phyloP scores from a whole-genome alignment of 331 rosid genomes.

The Rosa hybrid region DNA sequence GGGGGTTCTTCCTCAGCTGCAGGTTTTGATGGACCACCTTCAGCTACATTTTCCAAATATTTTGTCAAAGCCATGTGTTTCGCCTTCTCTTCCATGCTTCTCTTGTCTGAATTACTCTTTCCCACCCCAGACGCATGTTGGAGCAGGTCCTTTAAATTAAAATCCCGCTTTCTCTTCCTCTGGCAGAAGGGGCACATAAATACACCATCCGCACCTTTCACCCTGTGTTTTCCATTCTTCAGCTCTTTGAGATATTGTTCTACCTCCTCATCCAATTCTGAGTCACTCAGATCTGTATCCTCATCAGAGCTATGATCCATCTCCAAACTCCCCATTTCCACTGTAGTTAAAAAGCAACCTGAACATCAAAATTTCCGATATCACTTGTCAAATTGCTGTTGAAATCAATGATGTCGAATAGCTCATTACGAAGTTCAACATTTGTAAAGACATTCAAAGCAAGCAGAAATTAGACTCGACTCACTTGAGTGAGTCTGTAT shows the following conservation, averaged over 20 bases:
- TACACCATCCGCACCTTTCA: slow-evolving; percentile 55
- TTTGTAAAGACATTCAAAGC: neutral
- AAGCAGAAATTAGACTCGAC: neutral
- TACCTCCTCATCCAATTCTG: slow-evolving; percentile 50
- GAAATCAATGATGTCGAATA: neutral
- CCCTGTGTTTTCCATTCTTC: slow-evolving; percentile 55
- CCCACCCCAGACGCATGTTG: slow-evolving; percentile 97
- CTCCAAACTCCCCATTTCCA: slow-evolving; percentile 35
- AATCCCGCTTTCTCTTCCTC: slow-evolving; percentile 63
- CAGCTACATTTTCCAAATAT: slow-evolving; percentile 58
- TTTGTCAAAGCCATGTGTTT: slow-evolving; percentile 77
- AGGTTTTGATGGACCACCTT: slow-evolving; percentile 50
- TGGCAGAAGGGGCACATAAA: slow-evolving; percentile 84
- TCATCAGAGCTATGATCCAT: slow-evolving; percentile 34
- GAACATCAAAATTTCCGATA: slow-evolving; percentile 21
- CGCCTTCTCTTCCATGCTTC: slow-evolving; percentile 68
- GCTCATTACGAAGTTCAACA: neutral
- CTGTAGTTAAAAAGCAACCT: slow-evolving; percentile 30
- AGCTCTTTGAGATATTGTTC: slow-evolving; percentile 60
- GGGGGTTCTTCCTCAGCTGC: slow-evolving; percentile 44
- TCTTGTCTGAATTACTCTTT: slow-evolving; percentile 67
- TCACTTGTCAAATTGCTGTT: neutral
- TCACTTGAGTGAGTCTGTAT: no score
- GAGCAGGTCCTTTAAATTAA: slow-evolving; percentile 63
- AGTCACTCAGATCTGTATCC: slow-evolving; percentile 51